Evolutionary conservation across 176 grass and related monocot genomes (phyloP), one percentile per base, ranked within the genome.

Genomic region (Carex parvula): DNA sequence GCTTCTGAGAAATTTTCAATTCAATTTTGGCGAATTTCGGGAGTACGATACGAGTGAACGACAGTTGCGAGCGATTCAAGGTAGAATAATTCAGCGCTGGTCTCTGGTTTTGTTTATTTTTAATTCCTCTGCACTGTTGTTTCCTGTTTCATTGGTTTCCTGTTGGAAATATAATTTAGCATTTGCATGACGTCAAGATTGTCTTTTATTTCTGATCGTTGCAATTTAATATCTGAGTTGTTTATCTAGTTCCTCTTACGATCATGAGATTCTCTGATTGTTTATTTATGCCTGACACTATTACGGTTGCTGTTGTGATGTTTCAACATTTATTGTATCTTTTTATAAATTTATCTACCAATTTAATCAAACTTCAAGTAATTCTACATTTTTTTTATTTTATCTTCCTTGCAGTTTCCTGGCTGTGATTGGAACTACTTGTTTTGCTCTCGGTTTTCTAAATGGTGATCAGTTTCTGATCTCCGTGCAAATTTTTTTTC

Each of bases 381-480:
- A 74, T 74, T 74, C 10, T 48, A 52, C 39, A n/a, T n/a, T n/a
- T 8, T 77, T 72, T 55, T 50, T 35, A 10, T 35, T 24, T 2
- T 60, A 13, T 63, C 17, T 78, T 29, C 64, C 0, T 75, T 75
- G 57, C 70, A 84, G 83, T 73, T 85, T 63, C 41, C 53, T 78
- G 17, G 24, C 54, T 84, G 64, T 62, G 15, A 20, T 26, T 58
- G 39, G 56, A 83, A 82, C 59, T 54, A 11, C 57, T 44, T n/a
- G 18, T 48, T 50, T 33, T 30, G 39, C 33, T 39, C 58, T 81
- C 17, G n/a, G 24, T 81, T 52, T 13, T 64, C 8, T 55, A n/a
- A 81, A 78, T 78, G 73, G 26, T 33, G 73, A 78, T 78, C 46
- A 14, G 6, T 78, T 33, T 33, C 73, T 78, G 73, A 78, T 78